Evolutionary conservation across 768 basidiomycete genomes (phyloP).

Genomic region (Lactarius sanguifluus): DNA sequence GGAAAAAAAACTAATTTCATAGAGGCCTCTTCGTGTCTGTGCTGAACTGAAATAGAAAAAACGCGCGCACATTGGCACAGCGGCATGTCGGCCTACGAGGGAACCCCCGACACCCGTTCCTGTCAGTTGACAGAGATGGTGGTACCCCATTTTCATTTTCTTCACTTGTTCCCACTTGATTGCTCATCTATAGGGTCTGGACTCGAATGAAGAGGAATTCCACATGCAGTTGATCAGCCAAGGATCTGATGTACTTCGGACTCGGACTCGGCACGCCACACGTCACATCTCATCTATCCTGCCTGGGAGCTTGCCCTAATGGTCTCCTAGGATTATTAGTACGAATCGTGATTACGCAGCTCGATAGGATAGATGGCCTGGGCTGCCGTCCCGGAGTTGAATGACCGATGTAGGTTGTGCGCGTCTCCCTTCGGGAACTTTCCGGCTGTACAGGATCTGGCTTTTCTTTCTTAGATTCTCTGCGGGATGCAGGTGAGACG

Average conservation of each 20-base stretch:
- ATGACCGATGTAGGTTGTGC: neutral
- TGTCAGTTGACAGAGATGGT: neutral
- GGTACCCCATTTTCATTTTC: neutral
- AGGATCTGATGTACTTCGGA: neutral
- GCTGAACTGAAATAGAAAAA: neutral
- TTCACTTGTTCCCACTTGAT: neutral
- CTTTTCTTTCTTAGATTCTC: neutral
- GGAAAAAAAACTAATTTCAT: slow-evolving; percentile 4
- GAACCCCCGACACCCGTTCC: neutral
- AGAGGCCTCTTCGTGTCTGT: neutral
- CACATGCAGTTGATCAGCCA: neutral
- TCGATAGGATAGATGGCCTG: neutral
- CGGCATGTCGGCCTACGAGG: neutral
- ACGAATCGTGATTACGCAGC: neutral
- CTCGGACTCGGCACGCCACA: neutral
- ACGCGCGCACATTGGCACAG: neutral
- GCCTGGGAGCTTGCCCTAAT: neutral
- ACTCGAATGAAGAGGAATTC: neutral
- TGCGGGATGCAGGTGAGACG: neutral
- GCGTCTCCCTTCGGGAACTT: neutral
- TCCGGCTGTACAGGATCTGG: neutral
- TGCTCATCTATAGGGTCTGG: too few relatives aligned
- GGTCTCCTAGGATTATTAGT: neutral
- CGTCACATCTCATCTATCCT: neutral
- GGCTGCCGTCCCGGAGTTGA: neutral